Evolutionary conservation across 202 grass and related monocot species (phyloP).

Genomic region (Setaria italica): DNA sequence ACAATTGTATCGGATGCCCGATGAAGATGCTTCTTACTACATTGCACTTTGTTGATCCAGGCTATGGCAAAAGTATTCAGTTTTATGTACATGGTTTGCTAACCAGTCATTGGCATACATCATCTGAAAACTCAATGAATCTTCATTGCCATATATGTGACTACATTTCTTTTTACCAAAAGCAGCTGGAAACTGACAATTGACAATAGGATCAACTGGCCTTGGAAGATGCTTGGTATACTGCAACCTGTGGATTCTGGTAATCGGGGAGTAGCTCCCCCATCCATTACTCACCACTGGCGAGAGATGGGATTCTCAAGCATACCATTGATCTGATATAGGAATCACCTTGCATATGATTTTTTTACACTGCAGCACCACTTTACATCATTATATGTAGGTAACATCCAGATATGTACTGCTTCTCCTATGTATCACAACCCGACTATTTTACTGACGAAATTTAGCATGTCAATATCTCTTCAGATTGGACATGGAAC

Average conservation of each 20-base stretch:
- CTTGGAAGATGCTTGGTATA: neutral
- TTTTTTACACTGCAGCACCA: neutral
- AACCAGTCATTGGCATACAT: neutral
- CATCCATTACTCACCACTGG: neutral
- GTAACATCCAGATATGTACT: neutral
- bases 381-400: neutral
- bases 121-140: neutral
- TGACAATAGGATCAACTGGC: slow-evolving; percentile 12
- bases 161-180: slow-evolving; percentile 9
- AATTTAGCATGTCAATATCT: slow-evolving; percentile 8
- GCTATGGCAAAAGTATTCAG: slow-evolving; percentile 16
- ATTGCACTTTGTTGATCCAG: neutral
- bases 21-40: neutral
- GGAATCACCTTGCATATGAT: neutral
- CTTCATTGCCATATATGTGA: neutral
- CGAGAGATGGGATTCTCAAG: neutral
- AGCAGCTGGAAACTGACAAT: slow-evolving; percentile 23
- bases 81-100: slow-evolving; percentile 9
- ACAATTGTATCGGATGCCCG: slow-evolving; percentile 4
- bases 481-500: neutral
- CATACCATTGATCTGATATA: neutral
- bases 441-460: slow-evolving; percentile 15
- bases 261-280: neutral
- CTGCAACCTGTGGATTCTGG: neutral
- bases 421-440: neutral